phyloP scores from a whole-genome alignment of 306 rosid species.

The Casuarina equisetifolia region DNA sequence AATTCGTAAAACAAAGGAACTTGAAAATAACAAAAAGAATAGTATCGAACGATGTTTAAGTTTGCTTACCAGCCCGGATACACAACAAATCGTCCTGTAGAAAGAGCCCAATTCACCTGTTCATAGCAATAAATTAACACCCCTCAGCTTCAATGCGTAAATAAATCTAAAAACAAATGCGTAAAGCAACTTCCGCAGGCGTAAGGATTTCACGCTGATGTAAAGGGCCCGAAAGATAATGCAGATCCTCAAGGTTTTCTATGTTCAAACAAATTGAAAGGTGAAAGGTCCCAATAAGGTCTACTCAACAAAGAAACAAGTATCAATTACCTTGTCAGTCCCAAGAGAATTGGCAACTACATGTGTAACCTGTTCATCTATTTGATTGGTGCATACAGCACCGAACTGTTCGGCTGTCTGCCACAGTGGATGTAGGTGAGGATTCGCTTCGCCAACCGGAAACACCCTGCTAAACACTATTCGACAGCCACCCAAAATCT shows the following conservation, averaged over 20 bases:
- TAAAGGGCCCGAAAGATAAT: background rate
- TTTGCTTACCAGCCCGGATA: constrained; percentile 89
- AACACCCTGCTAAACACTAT: constrained; percentile 93
- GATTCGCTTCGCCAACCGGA: constrained; percentile 87
- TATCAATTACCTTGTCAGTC: constrained; percentile 84
- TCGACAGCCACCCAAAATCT: constrained; percentile 82
- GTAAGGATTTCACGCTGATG: background rate
- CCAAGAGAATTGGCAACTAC: constrained; percentile 89
- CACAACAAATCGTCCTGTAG: constrained; percentile 76
- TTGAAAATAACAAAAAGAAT: background rate
- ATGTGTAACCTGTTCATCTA: constrained; percentile 95
- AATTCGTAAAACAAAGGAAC: background rate
- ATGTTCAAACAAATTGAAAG: background rate
- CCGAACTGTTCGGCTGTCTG: constrained; percentile 98
- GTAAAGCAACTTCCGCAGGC: background rate
- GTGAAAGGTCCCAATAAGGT: background rate
- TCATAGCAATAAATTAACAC: constrained; percentile 31
- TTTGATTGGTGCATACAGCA: constrained; percentile 78
- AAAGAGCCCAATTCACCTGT: constrained; percentile 94
- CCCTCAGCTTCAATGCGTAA: background rate
- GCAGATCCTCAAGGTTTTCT: constrained; percentile 8
- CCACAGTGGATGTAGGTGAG: constrained; percentile 94
- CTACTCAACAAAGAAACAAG: constrained; percentile 11
- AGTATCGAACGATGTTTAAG: background rate
- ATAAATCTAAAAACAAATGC: background rate